Base-by-base conservation (phyloP, 441 rosid species). In the Syzygium malaccense region DNA sequence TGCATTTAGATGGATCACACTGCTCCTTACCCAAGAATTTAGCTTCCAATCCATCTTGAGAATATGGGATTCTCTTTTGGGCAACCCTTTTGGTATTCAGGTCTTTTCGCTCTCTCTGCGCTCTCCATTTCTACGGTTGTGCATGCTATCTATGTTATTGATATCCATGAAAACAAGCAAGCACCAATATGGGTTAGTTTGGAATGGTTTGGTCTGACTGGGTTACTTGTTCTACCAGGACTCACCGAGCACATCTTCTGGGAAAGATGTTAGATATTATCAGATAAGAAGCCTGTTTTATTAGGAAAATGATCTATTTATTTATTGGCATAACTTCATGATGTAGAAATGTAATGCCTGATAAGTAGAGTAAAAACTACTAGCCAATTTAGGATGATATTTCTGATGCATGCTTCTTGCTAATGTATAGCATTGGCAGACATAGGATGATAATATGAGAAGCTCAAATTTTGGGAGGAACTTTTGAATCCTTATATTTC, bases 1-100 rank as follows among this genome's bases (percentile, higher is more conserved):
- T 85, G 98, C 94, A 79, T 95, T 95, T 91, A 92, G 98, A 91
- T 95, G 98, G 98, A 95, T 95, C 91, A 95, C 98, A 54, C 88
- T 95, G 91, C 92, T 95, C 55, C 96, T 95, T 45, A 93, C 96
- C 80, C 96, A 95, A 91, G 98, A 95, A 91, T 95, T 95, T 90
- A 89, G 91, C 89, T 92, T 95, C 85, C 95, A 91, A 45, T 88
- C 93, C 75, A 94, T 95, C 91, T 90, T 94, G 87, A 91, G 98
- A 91, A 95, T 95, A 85, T 95, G 98, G 98, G 96, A 95, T 92
- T 90, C 97, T 91, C 93, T 95, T 89, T 87, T 95, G 86, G 92
- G 98, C 85, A 94, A 92, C 91, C 95, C 95, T 26, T 93, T 85
- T 55, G 96, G 97, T n/a, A 87, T 94, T 87, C 95, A 95, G 96